These are phyloP conservation scores for Orbilia ellipsospora DNA, from an alignment of 2,329 filamentous ascomycete species.

Conservation along the genomic window DNA sequence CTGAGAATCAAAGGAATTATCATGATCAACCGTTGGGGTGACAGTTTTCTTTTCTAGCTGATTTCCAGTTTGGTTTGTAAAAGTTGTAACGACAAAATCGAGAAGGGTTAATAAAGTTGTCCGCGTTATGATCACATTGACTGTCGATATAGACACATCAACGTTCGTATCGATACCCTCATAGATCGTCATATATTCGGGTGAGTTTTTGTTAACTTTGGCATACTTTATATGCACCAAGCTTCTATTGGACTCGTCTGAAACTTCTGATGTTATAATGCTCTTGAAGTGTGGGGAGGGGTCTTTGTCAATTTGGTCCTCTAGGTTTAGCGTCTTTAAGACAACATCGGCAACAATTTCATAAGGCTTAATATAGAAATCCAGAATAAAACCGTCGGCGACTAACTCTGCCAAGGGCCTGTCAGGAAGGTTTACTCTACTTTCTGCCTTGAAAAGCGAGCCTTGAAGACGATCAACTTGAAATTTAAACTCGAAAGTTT, in stretches of 20 bases:
- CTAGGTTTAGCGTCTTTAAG: conserved; percentile 84
- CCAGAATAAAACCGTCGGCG: conserved; percentile 85
- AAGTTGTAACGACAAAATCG: conserved; percentile 94
- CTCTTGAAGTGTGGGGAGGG: conserved; percentile 92
- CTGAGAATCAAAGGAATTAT: conserved; percentile 49
- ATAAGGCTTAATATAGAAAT: conserved; percentile 87
- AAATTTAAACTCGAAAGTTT: conserved; percentile 96
- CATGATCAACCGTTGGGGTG: conserved; percentile 60
- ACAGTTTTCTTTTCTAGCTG: conserved; percentile 62
- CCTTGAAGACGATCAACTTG: conserved; percentile 93
- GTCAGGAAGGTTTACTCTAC: conserved; percentile 80
- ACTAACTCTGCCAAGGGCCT: conserved; percentile 88
- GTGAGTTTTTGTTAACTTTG: conserved; percentile 88
- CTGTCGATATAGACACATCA: conserved; percentile 89
- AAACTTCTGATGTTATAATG: conserved; percentile 92
- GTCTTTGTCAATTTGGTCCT: conserved; percentile 92
- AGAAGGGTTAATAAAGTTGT: conserved; percentile 90
- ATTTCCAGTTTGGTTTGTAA: conserved; percentile 74
- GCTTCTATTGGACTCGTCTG: conserved; percentile 65
- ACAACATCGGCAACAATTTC: conserved; percentile 95
- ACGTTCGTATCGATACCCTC: conserved; percentile 95
- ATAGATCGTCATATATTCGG: conserved; percentile 90
- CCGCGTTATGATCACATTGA: conserved; percentile 93
- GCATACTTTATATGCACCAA: conserved; percentile 89
- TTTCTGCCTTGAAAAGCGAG: conserved; percentile 87